Evolutionary conservation across 2,329 filamentous ascomycete genomes (phyloP).

Genomic region (Cladophialophora carrionii): DNA sequence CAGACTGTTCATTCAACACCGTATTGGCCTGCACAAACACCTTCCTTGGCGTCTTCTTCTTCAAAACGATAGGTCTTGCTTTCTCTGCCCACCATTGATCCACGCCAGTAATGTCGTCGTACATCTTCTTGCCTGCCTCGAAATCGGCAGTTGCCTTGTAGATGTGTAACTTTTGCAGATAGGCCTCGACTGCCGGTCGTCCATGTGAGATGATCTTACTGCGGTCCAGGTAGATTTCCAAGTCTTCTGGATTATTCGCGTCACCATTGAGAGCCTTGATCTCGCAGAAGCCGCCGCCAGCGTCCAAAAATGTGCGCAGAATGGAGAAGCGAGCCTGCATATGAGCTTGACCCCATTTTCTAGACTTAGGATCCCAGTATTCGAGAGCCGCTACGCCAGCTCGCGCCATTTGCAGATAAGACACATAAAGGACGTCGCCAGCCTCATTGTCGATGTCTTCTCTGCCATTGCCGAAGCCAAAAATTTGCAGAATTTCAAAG

Average conservation of each 20-base stretch:
- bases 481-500: slow-evolving; percentile 84
- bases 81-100: slow-evolving; percentile 82
- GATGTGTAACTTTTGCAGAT: slow-evolving; percentile 87
- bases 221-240: slow-evolving; percentile 81
- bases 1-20: slow-evolving; percentile 66
- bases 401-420: slow-evolving; percentile 91
- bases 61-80: slow-evolving; percentile 68
- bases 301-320: slow-evolving; percentile 73
- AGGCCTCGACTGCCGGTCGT: slow-evolving; percentile 78
- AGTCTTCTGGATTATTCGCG: slow-evolving; percentile 73
- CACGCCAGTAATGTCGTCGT: slow-evolving; percentile 80
- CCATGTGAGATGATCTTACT: slow-evolving; percentile 84
- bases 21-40: slow-evolving; percentile 95
- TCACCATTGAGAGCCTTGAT: slow-evolving; percentile 61
- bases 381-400: slow-evolving; percentile 88
- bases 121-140: slow-evolving; percentile 74
- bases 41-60: slow-evolving; percentile 63
- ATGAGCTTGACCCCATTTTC: slow-evolving; percentile 91
- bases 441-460: slow-evolving; percentile 65
- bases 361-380: slow-evolving; percentile 88
- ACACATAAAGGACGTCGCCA: slow-evolving; percentile 82
- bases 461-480: slow-evolving; percentile 79
- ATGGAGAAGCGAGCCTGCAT: slow-evolving; percentile 92
- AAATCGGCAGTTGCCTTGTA: slow-evolving; percentile 91
- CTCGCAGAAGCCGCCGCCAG: slow-evolving; percentile 83